These are phyloP conservation scores for Ensete ventricosum DNA, from an alignment of 176 grass and related monocot species.

Conservation along the genomic window DNA sequence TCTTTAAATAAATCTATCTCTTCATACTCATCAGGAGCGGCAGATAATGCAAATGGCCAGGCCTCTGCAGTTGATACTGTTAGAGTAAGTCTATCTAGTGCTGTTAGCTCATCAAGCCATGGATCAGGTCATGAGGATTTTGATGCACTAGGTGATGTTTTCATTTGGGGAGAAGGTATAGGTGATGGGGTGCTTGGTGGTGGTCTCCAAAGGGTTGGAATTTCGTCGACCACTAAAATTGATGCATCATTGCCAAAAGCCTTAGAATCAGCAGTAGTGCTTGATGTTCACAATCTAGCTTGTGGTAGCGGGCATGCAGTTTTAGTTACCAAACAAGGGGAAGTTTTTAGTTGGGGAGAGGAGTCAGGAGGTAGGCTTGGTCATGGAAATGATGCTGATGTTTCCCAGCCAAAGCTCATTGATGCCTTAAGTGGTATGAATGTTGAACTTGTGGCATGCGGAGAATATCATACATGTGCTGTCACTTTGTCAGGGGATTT, in stretches of 20 bases:
- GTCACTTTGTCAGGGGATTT: constrained; percentile 60
- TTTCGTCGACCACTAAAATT: constrained; percentile 15
- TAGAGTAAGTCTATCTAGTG: constrained; percentile 66
- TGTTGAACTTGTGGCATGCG: constrained; percentile 48
- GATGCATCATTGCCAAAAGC: constrained; percentile 49
- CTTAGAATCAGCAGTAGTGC: constrained; percentile 43
- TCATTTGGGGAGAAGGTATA: constrained; percentile 56
- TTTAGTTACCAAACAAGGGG: constrained; percentile 70
- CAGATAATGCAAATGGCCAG: constrained; percentile 36
- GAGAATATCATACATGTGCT: constrained; percentile 70
- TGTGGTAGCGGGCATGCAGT: constrained; percentile 50
- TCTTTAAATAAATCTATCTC: constrained; percentile 32
- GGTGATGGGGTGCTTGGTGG: constrained; percentile 34
- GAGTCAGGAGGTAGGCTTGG: constrained; percentile 61
- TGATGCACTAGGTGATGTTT: constrained; percentile 50
- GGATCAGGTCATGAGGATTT: constrained; percentile 66
- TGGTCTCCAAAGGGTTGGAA: constrained; percentile 27
- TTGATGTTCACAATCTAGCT: constrained; percentile 52
- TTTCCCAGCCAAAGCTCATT: constrained; percentile 57
- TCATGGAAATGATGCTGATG: constrained; percentile 49
- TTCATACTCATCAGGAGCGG: constrained; percentile 35
- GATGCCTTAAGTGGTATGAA: constrained; percentile 31
- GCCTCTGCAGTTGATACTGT: constrained; percentile 39
- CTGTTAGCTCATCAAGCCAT: constrained; percentile 56
- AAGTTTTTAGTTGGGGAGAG: constrained; percentile 63